These are phyloP conservation scores for Aspergillus ochraceoroseus DNA, from an alignment of 2,329 filamentous ascomycete species.

Conservation along the genomic window DNA sequence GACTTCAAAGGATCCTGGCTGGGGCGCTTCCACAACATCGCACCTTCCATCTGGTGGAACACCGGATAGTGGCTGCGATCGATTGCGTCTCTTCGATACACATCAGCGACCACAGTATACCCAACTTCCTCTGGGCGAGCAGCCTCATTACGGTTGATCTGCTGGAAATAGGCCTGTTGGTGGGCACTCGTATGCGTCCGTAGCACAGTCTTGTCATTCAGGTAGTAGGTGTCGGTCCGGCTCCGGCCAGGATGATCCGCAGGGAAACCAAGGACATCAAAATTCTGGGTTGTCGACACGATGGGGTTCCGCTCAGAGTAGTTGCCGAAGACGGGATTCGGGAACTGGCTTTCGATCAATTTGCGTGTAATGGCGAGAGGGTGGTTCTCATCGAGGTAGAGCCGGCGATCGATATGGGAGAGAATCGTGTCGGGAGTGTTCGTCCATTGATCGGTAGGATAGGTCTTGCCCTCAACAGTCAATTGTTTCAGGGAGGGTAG, in stretches of 20 bases:
- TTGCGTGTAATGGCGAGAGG: slow-evolving; percentile 85
- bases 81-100: slow-evolving; percentile 91
- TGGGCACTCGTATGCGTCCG: slow-evolving; percentile 94
- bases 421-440: slow-evolving; percentile 76
- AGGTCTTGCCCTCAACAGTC: slow-evolving; percentile 59
- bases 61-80: slow-evolving; percentile 93
- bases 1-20: slow-evolving; percentile 29
- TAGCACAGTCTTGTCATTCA: slow-evolving; percentile 77
- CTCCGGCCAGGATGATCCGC: slow-evolving; percentile 80
- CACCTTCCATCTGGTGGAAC: slow-evolving; percentile 98
- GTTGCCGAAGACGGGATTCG: slow-evolving; percentile 64
- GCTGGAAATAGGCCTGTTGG: slow-evolving; percentile 75
- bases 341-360: slow-evolving; percentile 87
- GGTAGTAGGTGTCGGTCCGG: slow-evolving; percentile 89
- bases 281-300: slow-evolving; percentile 81
- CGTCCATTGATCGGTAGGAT: slow-evolving; percentile 72
- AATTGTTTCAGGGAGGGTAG: slow-evolving; percentile 35
- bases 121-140: slow-evolving; percentile 51
- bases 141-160: slow-evolving; percentile 48
- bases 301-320: slow-evolving; percentile 78
- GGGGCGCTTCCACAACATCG: slow-evolving; percentile 75
- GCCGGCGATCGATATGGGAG: slow-evolving; percentile 64
- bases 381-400: slow-evolving; percentile 90
- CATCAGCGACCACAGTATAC: slow-evolving; percentile 88
- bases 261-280: slow-evolving; percentile 93